Percentiles rank a stretch among this genome's conserved stretches.
Conservation (phyloP, 208 protist species). For the Crithidia bombi region DNA sequence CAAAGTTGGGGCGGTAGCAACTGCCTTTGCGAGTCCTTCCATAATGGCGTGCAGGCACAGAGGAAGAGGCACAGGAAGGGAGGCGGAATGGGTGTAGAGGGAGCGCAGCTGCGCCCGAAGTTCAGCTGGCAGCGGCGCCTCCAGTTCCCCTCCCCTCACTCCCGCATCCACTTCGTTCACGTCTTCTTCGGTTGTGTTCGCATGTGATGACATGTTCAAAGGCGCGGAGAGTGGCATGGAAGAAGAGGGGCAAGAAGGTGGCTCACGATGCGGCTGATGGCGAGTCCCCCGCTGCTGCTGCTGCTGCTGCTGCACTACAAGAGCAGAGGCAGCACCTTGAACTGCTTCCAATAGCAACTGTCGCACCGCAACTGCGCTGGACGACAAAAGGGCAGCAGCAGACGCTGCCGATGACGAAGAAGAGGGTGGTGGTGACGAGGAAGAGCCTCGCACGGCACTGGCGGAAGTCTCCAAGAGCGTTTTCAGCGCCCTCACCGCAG, state of each 20-base stretch:
- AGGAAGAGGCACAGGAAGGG: slow-evolving; percentile 26
- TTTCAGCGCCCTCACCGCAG: slow-evolving; percentile 48
- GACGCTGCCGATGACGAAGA: background rate
- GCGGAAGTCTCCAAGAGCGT: slow-evolving; percentile 32
- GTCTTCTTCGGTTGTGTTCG: background rate
- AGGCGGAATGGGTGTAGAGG: slow-evolving; percentile 16
- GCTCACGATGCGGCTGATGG: too few species aligned
- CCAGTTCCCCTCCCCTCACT: background rate
- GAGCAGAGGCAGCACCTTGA: slow-evolving; percentile 27
- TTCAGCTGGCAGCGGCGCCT: slow-evolving; percentile 27
- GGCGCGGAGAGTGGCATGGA: background rate
- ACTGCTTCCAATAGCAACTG: slow-evolving; percentile 36
- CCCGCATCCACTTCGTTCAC: background rate
- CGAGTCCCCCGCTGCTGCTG: background rate
- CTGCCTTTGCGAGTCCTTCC: slow-evolving; percentile 17
- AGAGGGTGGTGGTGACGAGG: too few species aligned
- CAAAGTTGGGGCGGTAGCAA: too few species aligned
- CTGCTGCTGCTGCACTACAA: slow-evolving; percentile 11
- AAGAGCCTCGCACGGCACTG: background rate
- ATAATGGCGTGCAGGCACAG: slow-evolving; percentile 32
- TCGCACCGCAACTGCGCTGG: slow-evolving; percentile 20
- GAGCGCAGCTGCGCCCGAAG: slow-evolving; percentile 22
- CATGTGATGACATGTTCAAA: background rate
- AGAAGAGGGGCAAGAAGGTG: background rate
- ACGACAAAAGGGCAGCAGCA: background rate